Base-by-base conservation (phyloP, 306 rosid species). In the Malus fusca region DNA sequence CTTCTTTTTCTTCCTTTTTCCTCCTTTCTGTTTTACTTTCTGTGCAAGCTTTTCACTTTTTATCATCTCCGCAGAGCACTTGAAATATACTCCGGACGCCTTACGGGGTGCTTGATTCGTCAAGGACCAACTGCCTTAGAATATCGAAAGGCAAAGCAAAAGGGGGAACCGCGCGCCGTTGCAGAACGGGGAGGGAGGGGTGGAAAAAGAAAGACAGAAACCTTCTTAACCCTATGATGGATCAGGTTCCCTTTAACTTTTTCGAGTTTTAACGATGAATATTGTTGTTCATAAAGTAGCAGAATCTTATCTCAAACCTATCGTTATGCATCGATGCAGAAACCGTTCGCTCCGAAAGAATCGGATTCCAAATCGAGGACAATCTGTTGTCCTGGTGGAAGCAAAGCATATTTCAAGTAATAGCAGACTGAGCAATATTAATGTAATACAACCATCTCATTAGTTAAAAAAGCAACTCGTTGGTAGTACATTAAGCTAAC, bases 21-120 rank as follows among this genome's bases (percentile, higher is more conserved):
- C 40, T 48, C 55, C 37, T 23, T 75, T 26, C 59, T 68, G 25
- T 46, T 51, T n/a, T 14, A 69, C 76, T 77, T 77, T 31, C 8
- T 30, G 44, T 35, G 12, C 60, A 31, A 9, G 19, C 52, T 15
- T 80, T 12, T 22, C 37, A 51, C 31, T 61, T 60, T 84, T 71
- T 48, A 25, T 71, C 78, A 66, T 65, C 70, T 15, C 56, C 59
- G 72, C 64, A 78, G 61, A 64, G 61, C 69, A 30, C 77, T 37
- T 31, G 19, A 63, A 78, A 75, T 76, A 76, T 75, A 68, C 72
- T 64, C 15, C 25, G 40, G 46, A 25, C 74, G 81, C 73, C 82
- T 82, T 65, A 35, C 68, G 11, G 30, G 8, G 61, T 79, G 62
- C 72, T 72, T 66, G 70, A 78, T 75, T 78, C 53, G 55, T 8